Evolutionary conservation across 2,329 filamentous ascomycete species (phyloP), one percentile per base, ranked within the genome.

Genomic region (Dothiorella sarmentorum): DNA sequence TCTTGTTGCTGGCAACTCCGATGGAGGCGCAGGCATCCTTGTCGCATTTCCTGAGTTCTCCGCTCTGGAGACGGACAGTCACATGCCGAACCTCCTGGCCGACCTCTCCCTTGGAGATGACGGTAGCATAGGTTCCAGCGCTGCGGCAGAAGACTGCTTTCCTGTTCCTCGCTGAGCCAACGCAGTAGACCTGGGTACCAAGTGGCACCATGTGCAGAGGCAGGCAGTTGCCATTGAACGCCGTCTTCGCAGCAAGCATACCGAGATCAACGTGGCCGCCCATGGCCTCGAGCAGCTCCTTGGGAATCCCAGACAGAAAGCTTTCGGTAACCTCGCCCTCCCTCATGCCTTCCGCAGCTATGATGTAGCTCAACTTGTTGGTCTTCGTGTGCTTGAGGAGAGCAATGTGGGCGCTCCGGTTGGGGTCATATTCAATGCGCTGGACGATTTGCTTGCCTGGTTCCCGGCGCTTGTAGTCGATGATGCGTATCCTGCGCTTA

Each of bases 121-220:
- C 85, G 2, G 90, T 87, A 20, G 90, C 94, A 69, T 91, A 92
- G 9, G 94, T 97, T 44, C 94, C 94, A 2, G 95, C 94, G 71
- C 91, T 95, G 62, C 94, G 87, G 73, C 94, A 99, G 73, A 99
- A 94, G 18, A 96, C 91, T 13, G 89, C 94, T 22, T 87, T 84
- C 60, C 86, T 87, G 29, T 84, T 82, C 4, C 85, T 81, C 24
- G 88, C 78, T 51, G 83, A 90, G 11, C 93, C 93, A 31, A 99
- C 87, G 65, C 93, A 94, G 80, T 89, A 97, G 53, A 99, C 85
- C 40, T 91, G 85, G 2, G 91, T 96, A n/a, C 94, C 93, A 37
- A 97, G 83, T 1, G 94, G 95, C 61, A 99, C 89, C 87, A 99
- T 94, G 75, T 96, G 90, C 71, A 99, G 80, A 13, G 94, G 94